Conservation (phyloP, 345 rosid species). For the Pistacia atlantica region DNA sequence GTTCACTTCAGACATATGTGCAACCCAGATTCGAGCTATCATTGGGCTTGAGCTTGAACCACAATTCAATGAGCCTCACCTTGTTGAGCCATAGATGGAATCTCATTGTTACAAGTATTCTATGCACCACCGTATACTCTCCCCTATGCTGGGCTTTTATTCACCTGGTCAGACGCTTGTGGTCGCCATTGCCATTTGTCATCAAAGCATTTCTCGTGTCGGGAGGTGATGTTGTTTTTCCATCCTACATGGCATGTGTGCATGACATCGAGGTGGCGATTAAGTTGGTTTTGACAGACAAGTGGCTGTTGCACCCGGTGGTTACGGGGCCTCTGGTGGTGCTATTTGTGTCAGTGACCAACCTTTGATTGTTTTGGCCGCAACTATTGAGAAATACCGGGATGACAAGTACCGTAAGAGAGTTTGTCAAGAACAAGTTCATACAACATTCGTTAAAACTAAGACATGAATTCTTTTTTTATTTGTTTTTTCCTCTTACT, state of each 20-base stretch:
- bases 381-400: constrained; percentile 29
- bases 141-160: constrained; percentile 34
- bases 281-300: constrained; percentile 32
- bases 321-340: constrained; percentile 39
- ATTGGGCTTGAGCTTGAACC: constrained; percentile 60
- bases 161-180: no score
- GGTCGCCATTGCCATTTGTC: constrained; percentile 26
- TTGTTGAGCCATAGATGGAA: constrained; percentile 31
- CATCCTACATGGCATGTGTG: constrained; percentile 51
- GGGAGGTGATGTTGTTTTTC: constrained; percentile 78
- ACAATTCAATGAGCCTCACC: constrained; percentile 63
- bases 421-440: no score
- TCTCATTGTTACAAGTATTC: constrained; percentile 50
- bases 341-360: constrained; percentile 43
- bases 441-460: no score
- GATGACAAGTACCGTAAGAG: no score
- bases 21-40: constrained; percentile 39
- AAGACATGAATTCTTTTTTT: no score
- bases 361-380: constrained; percentile 53
- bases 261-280: constrained; percentile 42
- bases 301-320: constrained; percentile 30
- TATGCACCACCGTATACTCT: constrained; percentile 51
- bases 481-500: no score
- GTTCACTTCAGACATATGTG: constrained; percentile 29
- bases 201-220: constrained; percentile 59